Evolutionary conservation across 805 yeast genomes (phyloP).

Genomic region (Candida krabiensis): DNA sequence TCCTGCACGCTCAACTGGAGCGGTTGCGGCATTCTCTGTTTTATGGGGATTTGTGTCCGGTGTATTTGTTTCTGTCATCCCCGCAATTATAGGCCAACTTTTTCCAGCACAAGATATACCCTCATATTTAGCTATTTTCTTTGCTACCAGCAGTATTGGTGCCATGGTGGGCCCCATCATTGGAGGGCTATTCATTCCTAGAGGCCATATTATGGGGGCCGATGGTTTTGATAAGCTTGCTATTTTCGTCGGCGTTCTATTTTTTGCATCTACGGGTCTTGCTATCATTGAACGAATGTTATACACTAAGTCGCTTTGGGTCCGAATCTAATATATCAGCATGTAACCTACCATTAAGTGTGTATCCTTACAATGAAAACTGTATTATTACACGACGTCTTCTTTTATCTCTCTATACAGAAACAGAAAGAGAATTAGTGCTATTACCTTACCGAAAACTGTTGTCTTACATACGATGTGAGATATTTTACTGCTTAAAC

Average conservation of each 20-base stretch:
- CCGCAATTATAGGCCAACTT: conserved; percentile 32
- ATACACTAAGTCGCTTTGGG: conserved; percentile 7
- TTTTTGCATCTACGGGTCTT: conserved; percentile 20
- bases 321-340: conserved; percentile 2
- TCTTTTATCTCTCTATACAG: too few relatives aligned
- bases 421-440: too few relatives aligned
- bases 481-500: too few relatives aligned
- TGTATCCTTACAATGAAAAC: too few relatives aligned
- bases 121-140: conserved; percentile 30
- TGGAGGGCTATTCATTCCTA: conserved; percentile 34
- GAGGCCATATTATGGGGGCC: conserved; percentile 15
- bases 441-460: too few relatives aligned
- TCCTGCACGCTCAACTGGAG: conserved; percentile 43
- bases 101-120: conserved; percentile 33
- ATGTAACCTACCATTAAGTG: too few relatives aligned
- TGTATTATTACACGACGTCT: too few relatives aligned
- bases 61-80: conserved; percentile 32
- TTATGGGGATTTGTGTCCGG: conserved; percentile 37
- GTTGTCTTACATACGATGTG: too few relatives aligned
- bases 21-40: conserved; percentile 38
- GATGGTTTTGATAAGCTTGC: conserved; percentile 29
- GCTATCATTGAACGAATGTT: conserved; percentile 5
- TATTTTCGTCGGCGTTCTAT: conserved; percentile 31
- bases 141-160: conserved; percentile 30
- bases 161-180: conserved; percentile 36